phyloP scores from a whole-genome alignment of 306 rosid species.

The Benincasa hispida region DNA sequence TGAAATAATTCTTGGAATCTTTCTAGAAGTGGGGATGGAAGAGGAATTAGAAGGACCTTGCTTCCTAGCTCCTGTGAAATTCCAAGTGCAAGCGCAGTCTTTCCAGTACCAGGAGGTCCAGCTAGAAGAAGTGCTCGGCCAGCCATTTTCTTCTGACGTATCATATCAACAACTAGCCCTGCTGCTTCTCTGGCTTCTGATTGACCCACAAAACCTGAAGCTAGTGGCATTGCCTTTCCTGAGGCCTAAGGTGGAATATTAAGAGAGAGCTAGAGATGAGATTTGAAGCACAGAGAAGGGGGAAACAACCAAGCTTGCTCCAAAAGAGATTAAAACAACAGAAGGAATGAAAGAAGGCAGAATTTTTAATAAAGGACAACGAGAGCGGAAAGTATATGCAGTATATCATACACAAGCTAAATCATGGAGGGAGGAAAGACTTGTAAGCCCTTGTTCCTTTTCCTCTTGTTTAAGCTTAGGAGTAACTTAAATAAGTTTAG shows the following conservation, averaged over 20 bases:
- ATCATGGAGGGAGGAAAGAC: background rate
- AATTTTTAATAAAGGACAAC: background rate
- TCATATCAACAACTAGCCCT: constrained; percentile 90
- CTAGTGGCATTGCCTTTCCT: constrained; percentile 68
- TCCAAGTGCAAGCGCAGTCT: constrained; percentile 94
- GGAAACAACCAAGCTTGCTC: background rate
- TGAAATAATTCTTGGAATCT: background rate
- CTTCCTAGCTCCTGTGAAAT: constrained; percentile 94
- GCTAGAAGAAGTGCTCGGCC: constrained; percentile 92
- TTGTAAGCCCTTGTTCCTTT: no score
- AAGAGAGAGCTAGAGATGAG: background rate
- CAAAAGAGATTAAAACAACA: background rate
- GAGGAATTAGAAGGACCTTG: constrained; percentile 43
- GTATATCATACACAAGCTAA: background rate
- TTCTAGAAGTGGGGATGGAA: background rate
- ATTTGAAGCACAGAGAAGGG: background rate
- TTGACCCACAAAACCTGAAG: constrained; percentile 94
- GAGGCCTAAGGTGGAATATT: constrained; percentile 22
- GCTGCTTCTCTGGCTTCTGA: constrained; percentile 90
- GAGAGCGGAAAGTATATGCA: background rate
- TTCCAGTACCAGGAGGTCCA: constrained; percentile 97
- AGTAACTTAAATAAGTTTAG: no score
- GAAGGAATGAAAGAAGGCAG: background rate
- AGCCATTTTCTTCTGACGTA: constrained; percentile 95
- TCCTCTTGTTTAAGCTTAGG: no score